Base-by-base conservation (phyloP, 192 early-diverging fungal genomes). In the Coemansia sp. region DNA sequence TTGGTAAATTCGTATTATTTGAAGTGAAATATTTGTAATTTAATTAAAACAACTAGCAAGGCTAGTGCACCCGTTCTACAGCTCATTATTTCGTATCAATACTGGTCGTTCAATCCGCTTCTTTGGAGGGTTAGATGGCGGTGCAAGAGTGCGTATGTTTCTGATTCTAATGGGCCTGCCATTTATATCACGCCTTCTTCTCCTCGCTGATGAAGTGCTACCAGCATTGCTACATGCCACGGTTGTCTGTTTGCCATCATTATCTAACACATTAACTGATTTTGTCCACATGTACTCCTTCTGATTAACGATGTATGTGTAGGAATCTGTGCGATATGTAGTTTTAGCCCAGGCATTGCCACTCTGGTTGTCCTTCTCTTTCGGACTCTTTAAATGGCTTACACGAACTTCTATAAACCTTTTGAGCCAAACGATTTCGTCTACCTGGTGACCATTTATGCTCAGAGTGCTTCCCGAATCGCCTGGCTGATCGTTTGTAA, bases 341-440 rank as follows among this genome's bases (percentile, higher is more conserved):
- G 50, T 34, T 34, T 55, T 36, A 44, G 57, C 28, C 36, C 56
- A 58, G 31, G 25, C 25, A 28, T 57, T 59, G 52, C 80, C 74
- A 11, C 47, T 40, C 33, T 60, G 55, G 34, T 63, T 65, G 14
- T 54, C 64, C 29, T 20, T 34, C 4, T 63, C 48, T 22, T 55
- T 20, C 4, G 79, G 64, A 62, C 75, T 30, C 41, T 55, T 57
- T 30, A 82, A 66, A 8, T 59, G 57, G 55, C 47, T 37, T 9
- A 8, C 57, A 31, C 80, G 69, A 15, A 71, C 57, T 1, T 36
- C 50, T 15, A 82, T 11, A 57, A 82, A 82, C 40, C 36, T 42
- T 17, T 14, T 50, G 10, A 82, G 52, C 61, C 61, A 75, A 20
- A 44, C 58, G 6, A 60, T 31, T 27, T 75, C 67, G 62, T 44